Evolutionary conservation across 495 filamentous ascomycete species (phyloP), one percentile per base, ranked within the genome.

Genomic region (Beverwykella pulmonaria): DNA sequence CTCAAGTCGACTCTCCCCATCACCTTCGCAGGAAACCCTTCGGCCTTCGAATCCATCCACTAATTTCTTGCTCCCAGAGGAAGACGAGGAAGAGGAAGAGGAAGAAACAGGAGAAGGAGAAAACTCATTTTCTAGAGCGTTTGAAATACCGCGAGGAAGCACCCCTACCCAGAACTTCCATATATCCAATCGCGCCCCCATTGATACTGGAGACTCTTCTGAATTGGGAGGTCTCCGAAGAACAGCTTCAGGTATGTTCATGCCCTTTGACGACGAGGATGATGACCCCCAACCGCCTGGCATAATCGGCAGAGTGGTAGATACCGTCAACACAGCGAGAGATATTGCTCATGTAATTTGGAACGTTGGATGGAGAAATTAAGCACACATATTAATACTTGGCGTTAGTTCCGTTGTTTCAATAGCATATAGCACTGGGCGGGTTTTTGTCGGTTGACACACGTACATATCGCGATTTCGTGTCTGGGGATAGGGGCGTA

Each of bases 331-430:
- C 79, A 98, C 93, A 8, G 93, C 93, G 47, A 88, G 88, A 68
- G 94, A 98, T 71, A 98, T 98, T 70, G 92, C 90, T 39, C 91
- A 96, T 80, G 92, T 98, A 39, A 91, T 98, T 68, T 96, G 92
- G 93, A 98, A 98, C 74, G 94, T 98, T 59, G 93, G 93, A 36
- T 97, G 93, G 94, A 85, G 90, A 69, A 77, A 72, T 53, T 59
- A 30, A 22, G 14, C 19, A 41, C 44, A 12, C 34, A 34, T 17
- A 57, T 10, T 27, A 57, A 36, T 44, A 44, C 3, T 44, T 57
- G 54, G 54, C 30, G 54, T 44, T 57, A 32, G 54, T 57, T 23
- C 9, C 32, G 7, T 46, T 44, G 54, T 57, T 36, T 32, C 25
- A 19, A 23, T 57, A 57, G 54, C 54, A 57, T 57, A 20, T 26